These are phyloP conservation scores for Termitomyces sp. DNA, from an alignment of 768 basidiomycete species.

Conservation along the genomic window DNA sequence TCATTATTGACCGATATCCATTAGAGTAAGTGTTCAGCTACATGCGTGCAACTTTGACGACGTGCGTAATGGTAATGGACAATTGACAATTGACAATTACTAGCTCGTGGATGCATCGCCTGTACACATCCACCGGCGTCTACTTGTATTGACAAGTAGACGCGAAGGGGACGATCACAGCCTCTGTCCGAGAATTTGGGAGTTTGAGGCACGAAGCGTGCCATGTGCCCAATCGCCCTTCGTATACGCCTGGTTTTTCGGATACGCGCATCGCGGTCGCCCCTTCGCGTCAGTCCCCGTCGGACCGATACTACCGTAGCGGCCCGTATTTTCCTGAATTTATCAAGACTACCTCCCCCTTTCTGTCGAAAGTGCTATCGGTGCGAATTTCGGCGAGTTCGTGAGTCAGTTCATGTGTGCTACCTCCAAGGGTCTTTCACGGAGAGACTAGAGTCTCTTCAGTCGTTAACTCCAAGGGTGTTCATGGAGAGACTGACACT, in stretches of 20 bases:
- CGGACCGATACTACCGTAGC: neutral
- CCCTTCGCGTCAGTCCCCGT: neutral
- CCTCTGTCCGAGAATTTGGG: neutral
- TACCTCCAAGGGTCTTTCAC: neutral
- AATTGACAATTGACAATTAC: neutral
- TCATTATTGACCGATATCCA: neutral
- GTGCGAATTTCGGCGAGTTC: neutral
- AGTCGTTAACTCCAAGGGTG: neutral
- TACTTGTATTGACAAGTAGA: neutral
- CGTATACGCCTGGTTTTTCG: no score
- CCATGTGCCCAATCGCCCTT: neutral
- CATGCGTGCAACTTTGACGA: neutral
- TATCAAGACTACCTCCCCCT: neutral
- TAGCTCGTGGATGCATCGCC: neutral
- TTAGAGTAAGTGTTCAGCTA: neutral
- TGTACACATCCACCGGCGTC: neutral
- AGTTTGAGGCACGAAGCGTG: neutral
- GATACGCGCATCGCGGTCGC: no score
- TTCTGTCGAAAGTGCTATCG: no score
- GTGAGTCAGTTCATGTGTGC: neutral
- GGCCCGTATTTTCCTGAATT: neutral
- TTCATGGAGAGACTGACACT: neutral
- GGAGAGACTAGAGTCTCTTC: no score
- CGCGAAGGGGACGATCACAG: neutral
- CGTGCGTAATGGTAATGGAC: neutral